These are phyloP conservation scores for Yamadazyma dendronema DNA, from an alignment of 1,139 yeast genomes.

Conservation along the genomic window DNA sequence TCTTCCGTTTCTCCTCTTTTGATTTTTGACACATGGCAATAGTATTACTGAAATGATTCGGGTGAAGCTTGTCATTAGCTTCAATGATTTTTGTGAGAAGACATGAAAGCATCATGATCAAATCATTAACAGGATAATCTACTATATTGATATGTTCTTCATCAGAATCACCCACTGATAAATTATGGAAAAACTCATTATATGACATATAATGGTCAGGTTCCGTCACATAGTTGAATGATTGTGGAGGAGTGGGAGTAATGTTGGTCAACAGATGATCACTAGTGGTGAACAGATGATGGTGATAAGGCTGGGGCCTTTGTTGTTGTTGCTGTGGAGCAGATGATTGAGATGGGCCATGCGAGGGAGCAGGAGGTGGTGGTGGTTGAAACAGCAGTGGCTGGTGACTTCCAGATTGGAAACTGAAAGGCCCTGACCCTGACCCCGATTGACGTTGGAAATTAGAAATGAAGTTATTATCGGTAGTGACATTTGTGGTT, in stretches of 20 bases:
- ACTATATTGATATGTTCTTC: conserved; percentile 75
- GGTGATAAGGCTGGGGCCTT: conserved; percentile 8
- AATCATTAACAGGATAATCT: conserved; percentile 77
- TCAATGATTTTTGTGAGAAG: conserved; percentile 82
- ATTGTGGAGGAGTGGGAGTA: conserved; percentile 12
- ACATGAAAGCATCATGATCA: conserved; percentile 81
- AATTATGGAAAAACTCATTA: conserved; percentile 37
- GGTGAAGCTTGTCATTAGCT: conserved; percentile 85
- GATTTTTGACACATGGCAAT: conserved; percentile 45
- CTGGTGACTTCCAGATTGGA: conserved; percentile 2
- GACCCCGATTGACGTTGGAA: conserved; percentile 11
- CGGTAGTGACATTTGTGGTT: conserved; percentile 17
- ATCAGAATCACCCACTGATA: conserved; percentile 25
- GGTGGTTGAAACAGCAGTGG: conserved; percentile 6
- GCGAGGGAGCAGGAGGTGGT: background rate
- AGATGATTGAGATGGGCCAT: conserved; percentile 1
- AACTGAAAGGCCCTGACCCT: conserved; percentile 1
- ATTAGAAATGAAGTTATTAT: conserved; percentile 15
- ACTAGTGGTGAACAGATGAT: conserved; percentile 9
- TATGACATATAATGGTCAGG: conserved; percentile 50
- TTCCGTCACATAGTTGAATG: conserved; percentile 18
- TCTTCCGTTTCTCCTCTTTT: conserved; percentile 36
- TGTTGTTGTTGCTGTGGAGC: conserved; percentile 3
- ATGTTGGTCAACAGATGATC: conserved; percentile 10
- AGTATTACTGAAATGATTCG: conserved; percentile 61